These are phyloP conservation scores for Clarireedia homoeocarpa DNA, from an alignment of 2,329 filamentous ascomycete species.

Conservation along the genomic window DNA sequence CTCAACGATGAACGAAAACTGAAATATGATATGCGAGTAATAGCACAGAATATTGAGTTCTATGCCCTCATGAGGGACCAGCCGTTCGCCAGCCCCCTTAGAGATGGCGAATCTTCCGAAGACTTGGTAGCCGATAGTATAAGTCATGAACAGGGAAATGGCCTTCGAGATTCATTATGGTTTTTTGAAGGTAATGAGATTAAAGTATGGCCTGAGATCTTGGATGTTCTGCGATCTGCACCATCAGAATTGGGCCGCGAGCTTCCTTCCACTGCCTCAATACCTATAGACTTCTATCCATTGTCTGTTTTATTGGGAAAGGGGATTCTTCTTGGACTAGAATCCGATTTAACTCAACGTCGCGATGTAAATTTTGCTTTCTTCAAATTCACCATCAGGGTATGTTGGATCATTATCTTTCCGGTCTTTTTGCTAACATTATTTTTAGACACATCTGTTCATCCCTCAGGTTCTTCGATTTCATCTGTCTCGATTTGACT, in stretches of 20 bases:
- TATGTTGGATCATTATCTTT: constrained; percentile 38
- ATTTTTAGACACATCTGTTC: constrained; percentile 77
- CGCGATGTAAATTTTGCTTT: constrained; percentile 87
- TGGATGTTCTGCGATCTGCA: constrained; percentile 69
- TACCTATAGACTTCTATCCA: constrained; percentile 92
- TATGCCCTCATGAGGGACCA: constrained; percentile 90
- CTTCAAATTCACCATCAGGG: constrained; percentile 79
- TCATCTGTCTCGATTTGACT: constrained; percentile 67
- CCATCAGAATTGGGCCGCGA: constrained; percentile 60
- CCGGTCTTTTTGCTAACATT: constrained; percentile 10
- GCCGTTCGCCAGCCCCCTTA: constrained; percentile 31
- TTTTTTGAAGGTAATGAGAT: constrained; percentile 83
- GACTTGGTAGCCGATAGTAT: constrained; percentile 13
- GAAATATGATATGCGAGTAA: constrained; percentile 97
- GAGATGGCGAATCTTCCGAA: constrained; percentile 8
- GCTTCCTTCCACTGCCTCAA: constrained; percentile 63
- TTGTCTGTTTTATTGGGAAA: constrained; percentile 82
- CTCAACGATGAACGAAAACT: constrained; percentile 73
- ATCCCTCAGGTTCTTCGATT: constrained; percentile 80
- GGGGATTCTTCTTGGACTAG: constrained; percentile 81
- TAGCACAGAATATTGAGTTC: constrained; percentile 93
- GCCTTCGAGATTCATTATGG: constrained; percentile 82
- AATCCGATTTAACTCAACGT: constrained; percentile 87
- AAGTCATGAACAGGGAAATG: constrained; percentile 21
- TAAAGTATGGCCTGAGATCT: constrained; percentile 81